These are phyloP conservation scores for Neopestalotiopsis sp. DNA, from an alignment of 2,329 filamentous ascomycete genomes.

Conservation along the genomic window DNA sequence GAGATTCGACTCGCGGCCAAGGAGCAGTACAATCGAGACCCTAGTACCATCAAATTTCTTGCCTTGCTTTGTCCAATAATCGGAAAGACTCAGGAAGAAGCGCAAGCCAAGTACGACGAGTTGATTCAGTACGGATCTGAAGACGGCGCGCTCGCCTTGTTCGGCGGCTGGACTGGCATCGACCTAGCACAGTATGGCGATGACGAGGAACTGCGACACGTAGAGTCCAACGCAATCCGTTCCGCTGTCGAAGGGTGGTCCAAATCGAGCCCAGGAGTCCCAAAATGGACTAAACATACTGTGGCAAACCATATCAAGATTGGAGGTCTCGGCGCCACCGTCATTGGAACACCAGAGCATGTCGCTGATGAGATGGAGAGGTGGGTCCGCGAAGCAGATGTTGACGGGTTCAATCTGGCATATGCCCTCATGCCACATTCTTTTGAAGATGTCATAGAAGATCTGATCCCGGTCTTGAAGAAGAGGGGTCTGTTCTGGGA, in stretches of 20 bases:
- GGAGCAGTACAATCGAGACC: constrained; percentile 12
- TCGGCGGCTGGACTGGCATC: constrained; percentile 19
- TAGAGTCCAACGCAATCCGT: constrained; percentile 17
- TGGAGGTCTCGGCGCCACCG: constrained; percentile 15
- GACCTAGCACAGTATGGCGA: constrained; percentile 17
- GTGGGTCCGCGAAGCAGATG: constrained; percentile 15
- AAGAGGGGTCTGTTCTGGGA: constrained; percentile 15
- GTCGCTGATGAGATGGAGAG: constrained; percentile 19
- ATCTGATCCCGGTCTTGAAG: constrained; percentile 6
- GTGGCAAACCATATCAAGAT: constrained; percentile 20
- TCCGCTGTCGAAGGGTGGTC: constrained; percentile 18
- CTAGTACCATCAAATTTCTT: constrained; percentile 17
- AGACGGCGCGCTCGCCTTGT: constrained; percentile 16
- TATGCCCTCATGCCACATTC: constrained; percentile 16
- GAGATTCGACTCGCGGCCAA: constrained; percentile 15
- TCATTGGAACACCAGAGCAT: constrained; percentile 17
- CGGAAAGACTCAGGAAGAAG: constrained; percentile 14
- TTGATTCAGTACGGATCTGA: constrained; percentile 16
- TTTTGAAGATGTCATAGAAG: constrained; percentile 18
- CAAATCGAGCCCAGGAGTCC: constrained; percentile 13
- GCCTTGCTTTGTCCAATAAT: constrained; percentile 17
- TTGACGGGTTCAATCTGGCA: constrained; percentile 18
- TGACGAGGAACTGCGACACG: constrained; percentile 16
- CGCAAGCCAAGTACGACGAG: constrained; percentile 18
- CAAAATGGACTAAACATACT: constrained; percentile 19